Conservation (phyloP, 2,329 filamentous ascomycete genomes). For the Xylaria sp. region DNA sequence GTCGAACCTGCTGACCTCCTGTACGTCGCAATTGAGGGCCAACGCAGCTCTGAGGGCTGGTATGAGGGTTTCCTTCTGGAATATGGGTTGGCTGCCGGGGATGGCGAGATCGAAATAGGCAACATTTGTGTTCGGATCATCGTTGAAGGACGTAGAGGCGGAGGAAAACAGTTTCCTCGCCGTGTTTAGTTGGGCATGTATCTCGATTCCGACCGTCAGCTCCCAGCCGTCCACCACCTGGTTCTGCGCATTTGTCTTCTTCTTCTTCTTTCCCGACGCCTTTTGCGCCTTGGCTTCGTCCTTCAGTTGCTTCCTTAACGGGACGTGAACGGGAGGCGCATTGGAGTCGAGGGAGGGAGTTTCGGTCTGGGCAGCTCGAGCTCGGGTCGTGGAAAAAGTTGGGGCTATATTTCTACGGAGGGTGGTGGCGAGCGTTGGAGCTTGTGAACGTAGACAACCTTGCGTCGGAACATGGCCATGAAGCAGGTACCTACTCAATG, state of each 20-base stretch:
- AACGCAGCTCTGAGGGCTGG: conserved; percentile 90
- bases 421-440: conserved; percentile 3
- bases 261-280: conserved; percentile 46
- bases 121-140: conserved; percentile 81
- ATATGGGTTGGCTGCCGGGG: conserved; percentile 84
- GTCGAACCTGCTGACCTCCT: conserved; percentile 81
- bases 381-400: conserved; percentile 10
- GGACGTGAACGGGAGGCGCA: conserved; percentile 40
- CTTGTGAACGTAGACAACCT: conserved; percentile 44
- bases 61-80: conserved; percentile 80
- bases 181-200: conserved; percentile 94
- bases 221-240: conserved; percentile 76
- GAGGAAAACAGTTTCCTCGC: conserved; percentile 85
- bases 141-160: conserved; percentile 66
- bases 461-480: conserved; percentile 45
- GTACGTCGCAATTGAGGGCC: conserved; percentile 78
- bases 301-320: conserved; percentile 73
- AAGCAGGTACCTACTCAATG: conserved; percentile 54
- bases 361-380: conserved; percentile 39
- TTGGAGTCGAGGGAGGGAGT: conserved; percentile 27
- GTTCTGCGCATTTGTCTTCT: conserved; percentile 48
- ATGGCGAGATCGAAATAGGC: conserved; percentile 87
- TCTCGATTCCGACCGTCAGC: conserved; percentile 93
- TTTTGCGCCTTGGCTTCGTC: conserved; percentile 62
- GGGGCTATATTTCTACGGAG: conserved; percentile 1